Evolutionary conservation across 192 early-diverging fungal species (phyloP).

Genomic region (Coemansia sp.): DNA sequence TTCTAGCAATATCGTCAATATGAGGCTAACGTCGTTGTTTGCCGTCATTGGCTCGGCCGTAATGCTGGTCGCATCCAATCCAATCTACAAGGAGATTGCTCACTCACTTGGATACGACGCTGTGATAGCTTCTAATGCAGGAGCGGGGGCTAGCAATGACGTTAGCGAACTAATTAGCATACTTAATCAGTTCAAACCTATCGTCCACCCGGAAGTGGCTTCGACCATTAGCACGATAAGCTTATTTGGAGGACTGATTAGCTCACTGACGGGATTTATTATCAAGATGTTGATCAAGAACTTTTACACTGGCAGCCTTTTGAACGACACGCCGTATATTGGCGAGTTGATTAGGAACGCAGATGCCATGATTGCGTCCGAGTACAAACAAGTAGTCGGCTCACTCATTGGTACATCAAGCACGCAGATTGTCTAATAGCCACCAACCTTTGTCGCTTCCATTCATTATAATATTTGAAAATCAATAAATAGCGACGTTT

Average conservation of each 20-base stretch:
- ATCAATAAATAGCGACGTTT: not conserved
- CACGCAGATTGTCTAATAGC: not conserved
- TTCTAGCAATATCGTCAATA: not conserved
- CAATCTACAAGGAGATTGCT: constrained; percentile 43
- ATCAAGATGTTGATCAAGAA: constrained; percentile 23
- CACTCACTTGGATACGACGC: constrained; percentile 40
- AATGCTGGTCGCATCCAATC: constrained; percentile 1
- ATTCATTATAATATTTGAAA: not conserved
- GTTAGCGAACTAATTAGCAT: constrained; percentile 21
- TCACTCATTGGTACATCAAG: constrained; percentile 3
- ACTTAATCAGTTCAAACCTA: constrained; percentile 43
- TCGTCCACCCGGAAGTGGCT: constrained; percentile 31
- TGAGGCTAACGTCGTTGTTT: not conserved
- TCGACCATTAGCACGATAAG: constrained; percentile 26
- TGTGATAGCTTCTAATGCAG: constrained; percentile 24
- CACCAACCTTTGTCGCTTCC: not conserved
- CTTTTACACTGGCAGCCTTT: constrained; percentile 33
- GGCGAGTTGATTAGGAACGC: constrained; percentile 47
- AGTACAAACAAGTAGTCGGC: constrained; percentile 15
- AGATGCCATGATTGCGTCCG: constrained; percentile 24
- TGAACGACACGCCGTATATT: constrained; percentile 48
- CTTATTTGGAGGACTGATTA: constrained; percentile 29
- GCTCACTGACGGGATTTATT: constrained; percentile 28
- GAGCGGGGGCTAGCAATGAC: constrained; percentile 22
- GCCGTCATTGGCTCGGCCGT: not conserved